A percentile compares a stretch with the other conserved stretches of the same genome.
Conservation (phyloP, 1,139 yeast genomes). For the Hyphopichia fennica region DNA sequence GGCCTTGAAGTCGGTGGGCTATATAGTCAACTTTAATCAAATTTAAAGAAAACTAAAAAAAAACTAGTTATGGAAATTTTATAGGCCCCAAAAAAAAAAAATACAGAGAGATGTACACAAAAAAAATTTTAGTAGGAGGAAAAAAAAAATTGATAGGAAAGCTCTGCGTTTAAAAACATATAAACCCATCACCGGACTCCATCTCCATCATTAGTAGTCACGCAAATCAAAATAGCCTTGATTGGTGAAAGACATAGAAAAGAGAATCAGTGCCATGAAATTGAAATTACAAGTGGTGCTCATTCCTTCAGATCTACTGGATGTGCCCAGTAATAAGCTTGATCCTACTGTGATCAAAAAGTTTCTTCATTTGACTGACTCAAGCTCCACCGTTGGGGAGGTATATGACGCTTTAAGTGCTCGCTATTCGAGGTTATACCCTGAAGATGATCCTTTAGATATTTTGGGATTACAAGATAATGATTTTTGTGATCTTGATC, state of each 20-base stretch:
- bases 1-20: too few species aligned
- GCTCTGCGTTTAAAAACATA: background rate
- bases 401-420: constrained; percentile 51
- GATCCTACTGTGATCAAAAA: constrained; percentile 28
- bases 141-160: background rate
- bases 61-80: background rate
- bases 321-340: constrained; percentile 13
- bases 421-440: constrained; percentile 62
- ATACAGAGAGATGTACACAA: background rate
- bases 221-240: too few species aligned
- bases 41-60: background rate
- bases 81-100: background rate
- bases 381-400: constrained; percentile 41
- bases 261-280: constrained; percentile 11
- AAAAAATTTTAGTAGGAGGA: background rate
- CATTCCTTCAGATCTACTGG: constrained; percentile 27
- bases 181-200: background rate
- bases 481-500: constrained; percentile 72
- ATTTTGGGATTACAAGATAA: constrained; percentile 63
- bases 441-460: constrained; percentile 51
- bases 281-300: constrained; percentile 40
- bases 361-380: constrained; percentile 62
- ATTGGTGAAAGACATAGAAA: too few species aligned
- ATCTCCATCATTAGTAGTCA: too few species aligned
- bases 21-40: too few species aligned